Evolutionary conservation across 2,329 filamentous ascomycete species (phyloP), one percentile per base, ranked within the genome.

Genomic region (Talaromyces sp.): DNA sequence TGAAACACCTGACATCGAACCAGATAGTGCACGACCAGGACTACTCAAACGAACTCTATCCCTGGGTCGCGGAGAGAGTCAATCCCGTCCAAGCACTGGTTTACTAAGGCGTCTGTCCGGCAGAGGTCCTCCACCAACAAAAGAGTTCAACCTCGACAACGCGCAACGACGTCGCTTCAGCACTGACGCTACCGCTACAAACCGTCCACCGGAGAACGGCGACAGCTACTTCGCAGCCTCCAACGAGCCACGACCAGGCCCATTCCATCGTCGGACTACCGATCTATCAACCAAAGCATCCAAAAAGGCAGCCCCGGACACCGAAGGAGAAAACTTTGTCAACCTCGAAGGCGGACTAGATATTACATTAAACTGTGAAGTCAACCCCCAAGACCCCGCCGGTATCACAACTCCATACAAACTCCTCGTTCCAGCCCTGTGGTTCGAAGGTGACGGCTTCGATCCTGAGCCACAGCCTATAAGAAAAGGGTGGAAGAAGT

Each of bases 371-470:
- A 97, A 97, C 71, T 88, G 97, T 67, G 95, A 99, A 78, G 87
- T 97, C 67, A 93, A 90, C 71, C 86, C 91, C 52, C 88, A 87
- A 68, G 93, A 99, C 71, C 94, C 95, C 0, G 85, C 90, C 0
- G 96, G 95, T 14, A 92, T 92, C 68, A 99, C 95, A 0, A 86
- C 88, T 60, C 92, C 93, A 9, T 99, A 99, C 76, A 84, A 92
- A 45, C 80, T 99, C 5, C 84, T 98, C 1, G 89, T 99, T 5
- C 95, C 96, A 11, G 87, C 88, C 62, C 80, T 99, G 60, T 79
- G 79, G 71, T 88, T 80, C 66, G 77, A 82, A n/a, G 80, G 79
- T 7, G 80, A 78, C 5, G 70, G 68, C 39, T 74, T 75, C 58
- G 78, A 79, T 59, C 77, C 76, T 6, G 73, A 74, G 9, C 73